Evolutionary conservation across 257 asterid species (phyloP).

Genomic region (Nicotiana tabacum): DNA sequence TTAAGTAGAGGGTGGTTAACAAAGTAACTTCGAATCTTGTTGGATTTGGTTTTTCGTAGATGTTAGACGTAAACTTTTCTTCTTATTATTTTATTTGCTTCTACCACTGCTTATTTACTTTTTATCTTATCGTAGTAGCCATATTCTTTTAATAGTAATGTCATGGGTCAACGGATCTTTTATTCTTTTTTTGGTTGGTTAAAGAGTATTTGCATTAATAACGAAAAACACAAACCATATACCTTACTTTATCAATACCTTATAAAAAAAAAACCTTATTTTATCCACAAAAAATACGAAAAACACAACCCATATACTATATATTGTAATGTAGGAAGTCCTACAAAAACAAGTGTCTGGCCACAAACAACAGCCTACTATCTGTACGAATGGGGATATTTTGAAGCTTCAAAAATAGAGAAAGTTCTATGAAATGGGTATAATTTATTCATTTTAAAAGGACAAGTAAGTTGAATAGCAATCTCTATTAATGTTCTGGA

Average conservation of each 20-base stretch:
- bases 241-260: background rate
- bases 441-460: background rate
- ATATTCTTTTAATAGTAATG: background rate
- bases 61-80: background rate
- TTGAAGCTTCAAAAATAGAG: background rate
- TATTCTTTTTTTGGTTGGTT: background rate
- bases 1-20: background rate
- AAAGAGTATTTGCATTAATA: background rate
- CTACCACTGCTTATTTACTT: background rate
- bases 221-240: background rate
- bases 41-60: background rate
- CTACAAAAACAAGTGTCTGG: background rate
- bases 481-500: background rate
- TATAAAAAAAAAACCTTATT: too few relatives aligned
- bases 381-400: background rate
- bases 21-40: background rate
- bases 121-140: background rate
- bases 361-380: background rate
- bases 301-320: too few relatives aligned
- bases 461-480: background rate
- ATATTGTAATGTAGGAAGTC: background rate
- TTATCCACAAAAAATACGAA: background rate
- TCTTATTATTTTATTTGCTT: background rate
- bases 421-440: background rate
- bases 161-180: background rate